These are phyloP conservation scores for Phialemonium atrogriseum DNA, from an alignment of 2,329 filamentous ascomycete genomes.

Conservation along the genomic window DNA sequence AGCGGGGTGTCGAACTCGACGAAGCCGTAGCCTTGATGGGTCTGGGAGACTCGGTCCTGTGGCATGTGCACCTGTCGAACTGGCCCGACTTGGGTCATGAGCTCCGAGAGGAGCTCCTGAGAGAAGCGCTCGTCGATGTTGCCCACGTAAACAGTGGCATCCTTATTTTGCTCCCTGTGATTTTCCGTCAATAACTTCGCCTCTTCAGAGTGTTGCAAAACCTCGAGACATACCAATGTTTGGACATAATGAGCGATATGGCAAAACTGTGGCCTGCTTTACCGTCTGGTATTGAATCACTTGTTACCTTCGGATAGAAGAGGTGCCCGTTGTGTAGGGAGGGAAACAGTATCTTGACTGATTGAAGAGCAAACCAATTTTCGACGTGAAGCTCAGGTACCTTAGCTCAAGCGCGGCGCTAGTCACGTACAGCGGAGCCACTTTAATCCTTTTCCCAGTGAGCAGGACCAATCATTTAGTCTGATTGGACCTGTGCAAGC, in stretches of 20 bases:
- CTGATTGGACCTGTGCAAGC: too few relatives aligned
- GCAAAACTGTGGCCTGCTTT: neutral
- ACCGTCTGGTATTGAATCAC: too few relatives aligned
- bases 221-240: slow-evolving; percentile 17
- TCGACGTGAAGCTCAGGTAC: too few relatives aligned
- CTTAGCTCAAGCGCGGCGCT: too few relatives aligned
- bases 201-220: neutral
- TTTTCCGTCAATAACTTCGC: neutral
- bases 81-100: slow-evolving; percentile 96
- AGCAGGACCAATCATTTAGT: too few relatives aligned
- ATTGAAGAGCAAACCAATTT: too few relatives aligned
- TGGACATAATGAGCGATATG: slow-evolving; percentile 15
- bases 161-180: slow-evolving; percentile 88
- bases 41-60: slow-evolving; percentile 94
- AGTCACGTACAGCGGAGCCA: too few relatives aligned
- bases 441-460: too few relatives aligned
- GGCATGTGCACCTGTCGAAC: slow-evolving; percentile 98
- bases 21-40: slow-evolving; percentile 96
- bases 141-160: slow-evolving; percentile 95
- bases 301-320: too few relatives aligned
- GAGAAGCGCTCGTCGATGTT: slow-evolving; percentile 96
- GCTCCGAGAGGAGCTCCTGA: slow-evolving; percentile 86
- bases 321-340: too few relatives aligned
- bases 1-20: slow-evolving; percentile 95
- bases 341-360: too few relatives aligned